Evolutionary conservation across 257 asterid genomes (phyloP), one percentile per base, ranked within the genome.

Genomic region (Solanum neorickii): DNA sequence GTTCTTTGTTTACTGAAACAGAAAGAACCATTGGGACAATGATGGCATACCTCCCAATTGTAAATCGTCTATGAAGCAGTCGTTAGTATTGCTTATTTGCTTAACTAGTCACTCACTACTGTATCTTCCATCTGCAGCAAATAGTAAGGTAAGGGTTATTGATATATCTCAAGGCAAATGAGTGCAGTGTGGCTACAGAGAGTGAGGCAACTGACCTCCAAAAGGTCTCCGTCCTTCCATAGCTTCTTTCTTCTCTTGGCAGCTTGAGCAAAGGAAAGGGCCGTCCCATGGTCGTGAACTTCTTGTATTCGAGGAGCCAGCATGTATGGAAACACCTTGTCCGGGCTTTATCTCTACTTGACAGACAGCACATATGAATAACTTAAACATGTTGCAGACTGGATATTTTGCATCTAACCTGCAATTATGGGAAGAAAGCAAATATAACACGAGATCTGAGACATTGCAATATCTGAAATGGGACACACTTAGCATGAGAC

Each of bases 271-370:
- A 72, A 97, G 98, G 90, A 96, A 96, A 82, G 99, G 99, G 10
- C 99, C 99, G 9, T 97, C 98, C 99, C 99, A 97, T 47, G 99
- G 99, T 90, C 99, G 92, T 89, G 91, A 90, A 78, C 93, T 95
- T 91, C 92, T 93, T 14, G 95, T 46, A 83, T 94, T 92, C 2
- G 85, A 65, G 59, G 93, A 88, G 87, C 93, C 93, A 0, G 94
- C 89, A 46, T 96, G 98, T 89, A 97, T 91, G 5, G 99, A 97
- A 85, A 96, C 91, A 42, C 99, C 99, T 90, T 96, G 95, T 83
- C 98, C 98, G 0, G 98, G 99, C 89, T 97, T 94, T 88, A 97
- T 92, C 87, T 96, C 98, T 33, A 92, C 92, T 96, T 96, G 99
- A 92, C 99, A 97, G 88, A 97, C 94, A 11, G 99, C 99, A 86